phyloP scores from a whole-genome alignment of 495 filamentous ascomycete species.

The Aspergillus steynii region DNA sequence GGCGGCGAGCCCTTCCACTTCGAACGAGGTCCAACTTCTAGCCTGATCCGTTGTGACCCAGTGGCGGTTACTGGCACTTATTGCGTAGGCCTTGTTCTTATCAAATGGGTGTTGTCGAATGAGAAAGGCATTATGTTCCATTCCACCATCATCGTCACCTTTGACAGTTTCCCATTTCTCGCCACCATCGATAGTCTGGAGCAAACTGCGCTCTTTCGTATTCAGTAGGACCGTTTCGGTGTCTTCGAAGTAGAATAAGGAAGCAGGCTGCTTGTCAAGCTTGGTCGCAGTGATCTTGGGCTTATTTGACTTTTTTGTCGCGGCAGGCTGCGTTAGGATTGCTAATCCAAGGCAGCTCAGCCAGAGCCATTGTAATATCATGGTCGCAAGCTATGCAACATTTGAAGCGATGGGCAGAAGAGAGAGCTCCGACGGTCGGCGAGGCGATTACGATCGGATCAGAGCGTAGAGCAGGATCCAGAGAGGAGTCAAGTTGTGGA shows the following conservation, averaged over 20 bases:
- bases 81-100: slow-evolving; percentile 71
- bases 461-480: background rate
- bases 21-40: slow-evolving; percentile 74
- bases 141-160: slow-evolving; percentile 54
- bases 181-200: slow-evolving; percentile 77
- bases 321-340: slow-evolving; percentile 27
- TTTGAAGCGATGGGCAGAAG: slow-evolving; percentile 24
- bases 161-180: slow-evolving; percentile 67
- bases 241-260: slow-evolving; percentile 84
- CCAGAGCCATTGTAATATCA: slow-evolving; percentile 45
- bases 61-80: slow-evolving; percentile 65
- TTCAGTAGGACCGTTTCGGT: slow-evolving; percentile 76
- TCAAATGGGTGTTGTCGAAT: slow-evolving; percentile 77
- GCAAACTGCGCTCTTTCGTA: slow-evolving; percentile 52
- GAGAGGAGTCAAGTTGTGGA: background rate
- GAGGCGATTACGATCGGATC: background rate
- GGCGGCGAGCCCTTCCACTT: slow-evolving; percentile 52
- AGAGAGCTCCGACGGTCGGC: slow-evolving; percentile 3
- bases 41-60: slow-evolving; percentile 81
- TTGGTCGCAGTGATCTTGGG: slow-evolving; percentile 53
- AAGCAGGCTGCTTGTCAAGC: slow-evolving; percentile 61
- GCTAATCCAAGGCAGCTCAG: slow-evolving; percentile 39
- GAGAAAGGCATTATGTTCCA: slow-evolving; percentile 56
- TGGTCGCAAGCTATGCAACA: slow-evolving; percentile 34
- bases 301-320: slow-evolving; percentile 48